Evolutionary conservation across 179 eudicot species (phyloP).

Genomic region (Amaranthus tricolor): DNA sequence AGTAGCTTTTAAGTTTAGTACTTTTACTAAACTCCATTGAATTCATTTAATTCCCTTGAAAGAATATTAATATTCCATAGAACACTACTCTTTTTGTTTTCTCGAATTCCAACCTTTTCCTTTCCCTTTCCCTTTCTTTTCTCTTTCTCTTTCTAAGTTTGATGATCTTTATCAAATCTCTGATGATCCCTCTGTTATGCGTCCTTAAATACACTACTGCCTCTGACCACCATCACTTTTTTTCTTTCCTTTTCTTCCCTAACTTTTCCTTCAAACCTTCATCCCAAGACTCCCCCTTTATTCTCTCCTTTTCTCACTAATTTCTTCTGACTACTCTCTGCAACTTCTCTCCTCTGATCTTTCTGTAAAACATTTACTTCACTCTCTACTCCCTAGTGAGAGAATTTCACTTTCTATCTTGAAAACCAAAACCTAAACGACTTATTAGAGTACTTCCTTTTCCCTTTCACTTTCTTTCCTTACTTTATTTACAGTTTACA

Average conservation of each 20-base stretch:
- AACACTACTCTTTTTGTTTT: conserved; percentile 39
- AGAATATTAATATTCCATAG: conserved; percentile 33
- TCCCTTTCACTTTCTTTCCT: conserved; percentile 1
- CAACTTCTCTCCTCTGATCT: conserved; percentile 6
- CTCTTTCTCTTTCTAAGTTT: conserved; percentile 13
- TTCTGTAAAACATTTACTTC: conserved; percentile 13
- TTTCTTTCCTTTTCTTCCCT: conserved; percentile 9
- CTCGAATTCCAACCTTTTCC: conserved; percentile 45
- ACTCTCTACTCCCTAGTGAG: conserved; percentile 15
- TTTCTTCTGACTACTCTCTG: conserved; percentile 11
- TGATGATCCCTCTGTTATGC: conserved; percentile 10
- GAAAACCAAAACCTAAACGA: background rate
- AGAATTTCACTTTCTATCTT: background rate
- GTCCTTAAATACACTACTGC: conserved; percentile 22
- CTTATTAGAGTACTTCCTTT: background rate
- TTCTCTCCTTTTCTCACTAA: conserved; percentile 1
- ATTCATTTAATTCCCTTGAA: conserved; percentile 15
- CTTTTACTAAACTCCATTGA: background rate
- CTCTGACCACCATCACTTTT: too few relatives aligned
- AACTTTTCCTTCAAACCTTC: conserved; percentile 25
- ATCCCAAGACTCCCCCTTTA: conserved; percentile 16
- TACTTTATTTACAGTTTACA: conserved; percentile 2
- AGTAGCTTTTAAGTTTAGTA: background rate
- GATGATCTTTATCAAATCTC: background rate
- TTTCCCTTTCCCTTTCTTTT: conserved; percentile 6